Evolutionary conservation across 73 alveolate species (phyloP).

Genomic region (Symbiodinium pilosum): DNA sequence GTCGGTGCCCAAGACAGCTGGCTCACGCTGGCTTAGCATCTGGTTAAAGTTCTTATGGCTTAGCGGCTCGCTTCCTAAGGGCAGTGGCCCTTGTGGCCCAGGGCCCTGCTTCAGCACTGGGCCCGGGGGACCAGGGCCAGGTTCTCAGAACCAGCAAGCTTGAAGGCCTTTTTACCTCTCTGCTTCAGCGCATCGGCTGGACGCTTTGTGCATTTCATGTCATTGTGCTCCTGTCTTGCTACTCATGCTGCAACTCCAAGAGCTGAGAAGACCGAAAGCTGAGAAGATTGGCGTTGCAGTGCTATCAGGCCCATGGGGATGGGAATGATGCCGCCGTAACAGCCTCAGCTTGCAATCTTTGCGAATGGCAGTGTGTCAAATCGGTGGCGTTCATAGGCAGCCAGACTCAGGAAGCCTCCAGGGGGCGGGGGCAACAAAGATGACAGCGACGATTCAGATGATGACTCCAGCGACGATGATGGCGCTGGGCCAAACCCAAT

Average conservation of each 20-base stretch:
- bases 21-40: no score
- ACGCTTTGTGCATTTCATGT: no score
- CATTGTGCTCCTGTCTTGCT: no score
- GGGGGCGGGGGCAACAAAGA: conserved; percentile 43
- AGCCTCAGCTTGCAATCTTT: neutral
- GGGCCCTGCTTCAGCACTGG: neutral
- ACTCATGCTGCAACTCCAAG: no score
- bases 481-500: conserved; percentile 89
- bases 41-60: no score
- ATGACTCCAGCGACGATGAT: conserved; percentile 65
- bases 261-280: no score
- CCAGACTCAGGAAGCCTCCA: conserved; percentile 16
- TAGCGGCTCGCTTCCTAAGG: no score
- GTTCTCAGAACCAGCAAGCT: no score
- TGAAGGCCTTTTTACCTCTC: no score
- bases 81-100: neutral
- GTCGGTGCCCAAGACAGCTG: neutral
- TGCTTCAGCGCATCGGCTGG: no score
- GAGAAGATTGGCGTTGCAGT: neutral
- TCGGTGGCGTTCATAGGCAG: neutral
- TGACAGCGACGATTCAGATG: conserved; percentile 84
- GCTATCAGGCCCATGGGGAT: neutral
- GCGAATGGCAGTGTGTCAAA: no score
- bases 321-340: neutral
- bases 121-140: neutral